Base-by-base conservation (phyloP, 768 basidiomycete species). In the Stropharia rugosoannulata region DNA sequence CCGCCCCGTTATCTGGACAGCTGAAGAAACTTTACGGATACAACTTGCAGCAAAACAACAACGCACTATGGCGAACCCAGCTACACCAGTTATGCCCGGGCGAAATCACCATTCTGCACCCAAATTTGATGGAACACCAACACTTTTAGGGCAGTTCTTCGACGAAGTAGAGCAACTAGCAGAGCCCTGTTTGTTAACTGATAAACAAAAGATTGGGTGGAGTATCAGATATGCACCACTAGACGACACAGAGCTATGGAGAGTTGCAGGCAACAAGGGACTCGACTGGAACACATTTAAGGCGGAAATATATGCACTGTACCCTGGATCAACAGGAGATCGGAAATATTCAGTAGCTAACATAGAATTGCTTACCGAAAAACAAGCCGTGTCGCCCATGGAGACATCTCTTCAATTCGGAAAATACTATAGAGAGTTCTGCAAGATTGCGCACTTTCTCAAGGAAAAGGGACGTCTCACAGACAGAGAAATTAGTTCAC, bases 101-200 rank as follows among this genome's bases (percentile, higher is more conserved):
- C 43, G 12, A 16, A 44, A 6, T 5, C 58, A 59, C 22, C 37
- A 32, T 8, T 59, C 58, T 4, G 54, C 58, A 11, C 54, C 58
- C 13, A 59, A 59, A 25, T 59, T 59, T 37, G 58, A 59, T 48
- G 58, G 58, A 0, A 53, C 50, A 13, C 35, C 58, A 1, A 25
- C 40, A 25, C 48, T 49, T 7, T 29, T 59, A 0, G 5, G 36
- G 2, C 22, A 50, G 15, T 56, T 56, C 16, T 37, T 59, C 6
- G 48, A 54, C n/a, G 54, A 59, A 27, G 39, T 56, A 1, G 50
- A 59, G 11, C 39, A 49, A 19, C 39, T 56, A 3, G 54, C 54
- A 10, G n/a, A 8, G 5, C 48, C 6, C 10, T 40, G 45, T 29
- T 35, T 48, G 4, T 40, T 59, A 4, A 40, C 54, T 4, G 27